Evolutionary conservation across 495 filamentous ascomycete species (phyloP).

Genomic region (Geoglossum glabrum): DNA sequence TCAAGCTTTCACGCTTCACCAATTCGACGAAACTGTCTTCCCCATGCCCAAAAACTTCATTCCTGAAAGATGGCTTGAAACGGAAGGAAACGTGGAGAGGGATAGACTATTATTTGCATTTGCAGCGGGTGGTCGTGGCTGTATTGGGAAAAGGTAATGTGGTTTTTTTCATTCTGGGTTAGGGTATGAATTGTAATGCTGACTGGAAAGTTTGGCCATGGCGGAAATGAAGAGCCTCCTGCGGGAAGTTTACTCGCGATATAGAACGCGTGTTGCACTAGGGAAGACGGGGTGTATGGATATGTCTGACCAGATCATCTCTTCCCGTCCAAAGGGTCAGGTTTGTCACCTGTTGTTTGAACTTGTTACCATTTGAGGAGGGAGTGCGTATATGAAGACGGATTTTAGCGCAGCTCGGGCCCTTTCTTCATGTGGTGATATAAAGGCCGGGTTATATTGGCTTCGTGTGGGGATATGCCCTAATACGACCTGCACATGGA

Average conservation of each 20-base stretch:
- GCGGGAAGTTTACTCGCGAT: conserved; percentile 34
- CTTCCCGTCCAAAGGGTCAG: conserved; percentile 32
- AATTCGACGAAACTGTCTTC: conserved; percentile 3
- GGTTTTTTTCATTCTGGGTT: background rate
- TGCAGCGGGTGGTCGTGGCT: conserved; percentile 34
- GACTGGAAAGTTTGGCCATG: conserved; percentile 31
- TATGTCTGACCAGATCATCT: conserved; percentile 41
- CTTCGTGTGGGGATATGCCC: no score
- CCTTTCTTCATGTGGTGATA: no score
- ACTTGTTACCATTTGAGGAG: background rate
- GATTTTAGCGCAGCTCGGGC: no score
- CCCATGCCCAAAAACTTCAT: background rate
- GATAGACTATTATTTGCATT: conserved; percentile 30
- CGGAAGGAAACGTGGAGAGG: conserved; percentile 25
- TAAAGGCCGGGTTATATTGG: no score
- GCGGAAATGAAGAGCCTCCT: conserved; percentile 45
- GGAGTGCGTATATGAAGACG: no score
- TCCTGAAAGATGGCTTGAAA: conserved; percentile 1
- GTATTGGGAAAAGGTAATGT: conserved; percentile 35
- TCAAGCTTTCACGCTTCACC: conserved; percentile 33
- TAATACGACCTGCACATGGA: no score
- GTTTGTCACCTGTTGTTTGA: conserved; percentile 28
- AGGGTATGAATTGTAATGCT: background rate
- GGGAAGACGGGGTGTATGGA: conserved; percentile 30
- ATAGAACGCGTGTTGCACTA: conserved; percentile 28